These are phyloP conservation scores for Polyrhizophydium stewartii DNA, from an alignment of 371 early-diverging fungal genomes.

Conservation along the genomic window DNA sequence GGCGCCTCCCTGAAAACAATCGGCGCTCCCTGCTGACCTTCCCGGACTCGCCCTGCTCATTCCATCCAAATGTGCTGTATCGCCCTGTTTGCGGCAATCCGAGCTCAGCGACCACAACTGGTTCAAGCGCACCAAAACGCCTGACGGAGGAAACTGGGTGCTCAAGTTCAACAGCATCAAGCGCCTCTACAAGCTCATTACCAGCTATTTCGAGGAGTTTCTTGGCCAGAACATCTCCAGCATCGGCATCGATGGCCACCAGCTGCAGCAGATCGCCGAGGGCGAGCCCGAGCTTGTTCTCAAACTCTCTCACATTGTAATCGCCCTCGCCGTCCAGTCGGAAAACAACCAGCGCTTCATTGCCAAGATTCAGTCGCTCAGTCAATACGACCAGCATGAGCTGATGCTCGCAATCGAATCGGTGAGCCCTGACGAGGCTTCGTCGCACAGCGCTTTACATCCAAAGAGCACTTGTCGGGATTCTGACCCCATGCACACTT, in stretches of 20 bases:
- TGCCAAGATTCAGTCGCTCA: slow-evolving; percentile 71
- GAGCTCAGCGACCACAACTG: slow-evolving; percentile 68
- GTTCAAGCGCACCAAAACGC: slow-evolving; percentile 77
- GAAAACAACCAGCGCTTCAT: slow-evolving; percentile 74
- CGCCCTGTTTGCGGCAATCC: background rate
- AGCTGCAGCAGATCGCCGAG: slow-evolving; percentile 78
- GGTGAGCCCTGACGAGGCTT: too few relatives aligned
- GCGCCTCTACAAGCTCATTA: slow-evolving; percentile 75
- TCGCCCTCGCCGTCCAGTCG: slow-evolving; percentile 81
- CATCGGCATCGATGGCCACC: slow-evolving; percentile 54
- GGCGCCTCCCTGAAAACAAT: background rate
- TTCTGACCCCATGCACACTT: too few relatives aligned
- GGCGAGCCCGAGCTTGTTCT: slow-evolving; percentile 64
- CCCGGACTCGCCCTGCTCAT: too few relatives aligned
- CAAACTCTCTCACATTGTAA: slow-evolving; percentile 72
- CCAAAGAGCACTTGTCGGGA: too few relatives aligned
- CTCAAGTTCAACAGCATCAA: slow-evolving; percentile 86
- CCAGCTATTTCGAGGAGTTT: slow-evolving; percentile 82
- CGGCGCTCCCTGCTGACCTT: background rate
- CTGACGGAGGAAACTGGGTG: slow-evolving; percentile 89
- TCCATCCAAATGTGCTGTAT: background rate
- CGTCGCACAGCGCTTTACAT: too few relatives aligned
- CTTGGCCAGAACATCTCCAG: slow-evolving; percentile 47
- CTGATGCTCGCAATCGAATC: slow-evolving; percentile 84
- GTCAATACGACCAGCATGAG: slow-evolving; percentile 64